A percentile compares a stretch with the other conserved stretches of the same genome.
Conservation (phyloP, 2,329 filamentous ascomycete genomes). For the Aquanectria penicillioides region DNA sequence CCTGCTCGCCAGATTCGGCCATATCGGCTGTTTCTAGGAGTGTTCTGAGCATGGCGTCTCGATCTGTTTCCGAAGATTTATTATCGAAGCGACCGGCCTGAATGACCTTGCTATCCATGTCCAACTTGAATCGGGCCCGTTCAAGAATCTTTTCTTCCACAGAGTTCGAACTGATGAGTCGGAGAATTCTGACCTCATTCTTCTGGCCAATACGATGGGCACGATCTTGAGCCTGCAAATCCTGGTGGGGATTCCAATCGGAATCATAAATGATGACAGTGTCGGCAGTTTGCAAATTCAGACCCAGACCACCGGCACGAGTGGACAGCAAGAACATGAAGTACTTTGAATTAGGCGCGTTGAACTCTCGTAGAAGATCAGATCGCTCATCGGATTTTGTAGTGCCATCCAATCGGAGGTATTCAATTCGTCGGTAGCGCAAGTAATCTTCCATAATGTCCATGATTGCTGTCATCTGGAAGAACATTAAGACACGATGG, state of each 20-base stretch:
- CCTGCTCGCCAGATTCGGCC: slow-evolving; percentile 77
- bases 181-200: slow-evolving; percentile 97
- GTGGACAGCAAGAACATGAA: slow-evolving; percentile 99
- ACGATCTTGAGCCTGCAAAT: slow-evolving; percentile 99
- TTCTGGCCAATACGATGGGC: slow-evolving; percentile 99
- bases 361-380: slow-evolving; percentile 88
- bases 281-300: slow-evolving; percentile 97
- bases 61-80: slow-evolving; percentile 97
- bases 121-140: slow-evolving; percentile 95
- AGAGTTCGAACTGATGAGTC: slow-evolving; percentile 95
- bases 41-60: slow-evolving; percentile 94
- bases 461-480: slow-evolving; percentile 99
- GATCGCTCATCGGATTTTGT: slow-evolving; percentile 98
- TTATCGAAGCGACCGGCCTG: slow-evolving; percentile 99
- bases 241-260: slow-evolving; percentile 99
- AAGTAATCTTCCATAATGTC: slow-evolving; percentile 99
- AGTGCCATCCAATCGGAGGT: slow-evolving; percentile 92
- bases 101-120: slow-evolving; percentile 99
- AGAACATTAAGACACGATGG: slow-evolving; percentile 99
- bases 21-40: slow-evolving; percentile 86
- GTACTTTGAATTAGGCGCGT: slow-evolving; percentile 88
- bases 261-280: slow-evolving; percentile 99
- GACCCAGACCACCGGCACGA: slow-evolving; percentile 94
- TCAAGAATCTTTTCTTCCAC: slow-evolving; percentile 99
- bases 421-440: slow-evolving; percentile 82